Percentiles rank a stretch among this genome's conserved stretches.
Conservation (phyloP, 805 yeast genomes). For the Lipomyces chichibuensis region DNA sequence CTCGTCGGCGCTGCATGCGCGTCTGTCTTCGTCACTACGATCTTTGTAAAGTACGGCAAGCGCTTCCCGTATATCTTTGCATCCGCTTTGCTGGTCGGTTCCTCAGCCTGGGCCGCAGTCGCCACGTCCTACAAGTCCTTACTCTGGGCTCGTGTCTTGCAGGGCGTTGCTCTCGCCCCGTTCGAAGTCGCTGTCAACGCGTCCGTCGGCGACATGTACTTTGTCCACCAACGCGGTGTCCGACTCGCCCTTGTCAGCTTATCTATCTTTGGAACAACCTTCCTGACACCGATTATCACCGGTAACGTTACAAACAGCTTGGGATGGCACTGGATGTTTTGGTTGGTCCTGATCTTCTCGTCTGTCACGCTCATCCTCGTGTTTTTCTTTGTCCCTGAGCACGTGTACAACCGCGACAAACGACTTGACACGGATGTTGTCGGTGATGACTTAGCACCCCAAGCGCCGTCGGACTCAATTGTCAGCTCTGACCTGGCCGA, state of each 20-base stretch:
- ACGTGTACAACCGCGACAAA: slow-evolving; percentile 24
- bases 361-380: slow-evolving; percentile 22
- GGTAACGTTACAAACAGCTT: slow-evolving; percentile 24
- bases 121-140: slow-evolving; percentile 34
- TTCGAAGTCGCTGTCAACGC: slow-evolving; percentile 72
- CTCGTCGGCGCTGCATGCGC: slow-evolving; percentile 29
- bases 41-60: slow-evolving; percentile 34
- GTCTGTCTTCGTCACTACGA: slow-evolving; percentile 28
- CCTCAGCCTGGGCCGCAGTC: slow-evolving; percentile 31
- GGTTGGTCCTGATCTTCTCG: slow-evolving; percentile 31
- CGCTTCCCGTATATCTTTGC: slow-evolving; percentile 32
- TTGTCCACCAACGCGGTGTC: slow-evolving; percentile 74
- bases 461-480: neutral
- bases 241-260: slow-evolving; percentile 73
- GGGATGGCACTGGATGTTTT: slow-evolving; percentile 36
- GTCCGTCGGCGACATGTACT: slow-evolving; percentile 70
- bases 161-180: slow-evolving; percentile 69
- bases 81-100: slow-evolving; percentile 23
- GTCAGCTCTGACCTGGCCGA: neutral
- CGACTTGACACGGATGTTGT: slow-evolving; percentile 23
- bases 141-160: slow-evolving; percentile 43
- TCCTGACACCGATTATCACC: slow-evolving; percentile 32
- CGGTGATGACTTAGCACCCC: slow-evolving; percentile 15
- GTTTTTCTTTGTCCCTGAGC: slow-evolving; percentile 33
- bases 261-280: slow-evolving; percentile 50